Conservation (phyloP, 148 eudicot species). For the Fagopyrum tataricum region DNA sequence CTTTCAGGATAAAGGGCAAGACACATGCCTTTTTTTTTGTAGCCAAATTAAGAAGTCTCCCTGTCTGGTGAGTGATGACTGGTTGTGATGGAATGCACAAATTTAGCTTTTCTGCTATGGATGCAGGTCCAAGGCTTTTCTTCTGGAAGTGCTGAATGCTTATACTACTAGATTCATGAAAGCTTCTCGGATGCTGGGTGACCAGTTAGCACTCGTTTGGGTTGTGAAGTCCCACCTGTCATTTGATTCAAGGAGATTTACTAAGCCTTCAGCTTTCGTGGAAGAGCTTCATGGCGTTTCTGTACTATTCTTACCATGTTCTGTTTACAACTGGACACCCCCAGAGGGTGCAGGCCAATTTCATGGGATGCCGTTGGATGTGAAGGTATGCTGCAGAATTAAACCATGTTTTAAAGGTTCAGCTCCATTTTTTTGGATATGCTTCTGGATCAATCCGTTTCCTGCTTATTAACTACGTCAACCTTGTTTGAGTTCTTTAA, state of each 20-base stretch:
- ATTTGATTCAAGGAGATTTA: conserved; percentile 54
- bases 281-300: conserved; percentile 56
- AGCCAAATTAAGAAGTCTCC: neutral
- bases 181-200: conserved; percentile 97
- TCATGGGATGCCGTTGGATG: conserved; percentile 98
- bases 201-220: conserved; percentile 92
- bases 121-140: conserved; percentile 68
- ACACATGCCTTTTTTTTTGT: neutral
- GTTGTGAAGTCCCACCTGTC: conserved; percentile 73
- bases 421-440: neutral
- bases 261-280: conserved; percentile 48
- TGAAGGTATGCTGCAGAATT: conserved; percentile 46
- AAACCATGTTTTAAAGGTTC: neutral
- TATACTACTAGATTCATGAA: conserved; percentile 70
- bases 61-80: neutral
- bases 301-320: conserved; percentile 80
- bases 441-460: neutral
- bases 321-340: conserved; percentile 93
- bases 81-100: neutral
- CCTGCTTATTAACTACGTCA: neutral
- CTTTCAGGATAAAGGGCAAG: neutral
- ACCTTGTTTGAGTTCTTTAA: neutral
- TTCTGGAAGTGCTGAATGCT: conserved; percentile 62
- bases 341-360: conserved; percentile 99
- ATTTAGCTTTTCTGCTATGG: neutral